Percentiles rank a stretch among this genome's conserved stretches.
These are phyloP conservation scores for Secale cereale DNA, from an alignment of 176 grass and related monocot species.

Conservation along the genomic window DNA sequence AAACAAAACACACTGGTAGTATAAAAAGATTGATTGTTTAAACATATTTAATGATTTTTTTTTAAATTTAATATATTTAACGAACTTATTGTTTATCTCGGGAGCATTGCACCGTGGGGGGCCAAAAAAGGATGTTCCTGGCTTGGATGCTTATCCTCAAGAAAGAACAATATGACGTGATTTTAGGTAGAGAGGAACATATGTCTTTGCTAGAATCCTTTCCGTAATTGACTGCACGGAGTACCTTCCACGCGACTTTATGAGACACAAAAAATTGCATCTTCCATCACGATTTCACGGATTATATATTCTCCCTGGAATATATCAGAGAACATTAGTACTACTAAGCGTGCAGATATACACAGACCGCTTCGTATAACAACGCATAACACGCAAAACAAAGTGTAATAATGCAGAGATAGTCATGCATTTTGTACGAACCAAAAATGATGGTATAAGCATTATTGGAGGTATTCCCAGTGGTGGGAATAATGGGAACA, in stretches of 20 bases:
- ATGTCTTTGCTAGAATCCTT: background rate
- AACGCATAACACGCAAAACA: background rate
- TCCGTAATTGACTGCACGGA: background rate
- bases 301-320: constrained; percentile 11
- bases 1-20: too few species aligned
- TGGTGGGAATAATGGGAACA: constrained; percentile 22
- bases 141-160: background rate
- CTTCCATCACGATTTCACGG: constrained; percentile 12
- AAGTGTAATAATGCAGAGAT: background rate
- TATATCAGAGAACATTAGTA: constrained; percentile 8
- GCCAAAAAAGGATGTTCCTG: too few species aligned
- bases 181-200: constrained; percentile 28
- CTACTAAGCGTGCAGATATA: background rate
- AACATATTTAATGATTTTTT: too few species aligned
- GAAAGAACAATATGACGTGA: constrained; percentile 28
- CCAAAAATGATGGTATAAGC: constrained; percentile 2
- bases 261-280: constrained; percentile 7
- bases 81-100: too few species aligned
- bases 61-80: too few species aligned
- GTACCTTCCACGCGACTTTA: background rate
- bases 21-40: too few species aligned
- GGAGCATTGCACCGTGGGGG: too few species aligned
- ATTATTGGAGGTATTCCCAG: constrained; percentile 34
- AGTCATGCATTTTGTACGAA: constrained; percentile 5
- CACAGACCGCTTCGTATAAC: background rate